Evolutionary conservation across 2,329 filamentous ascomycete species (phyloP).

Genomic region (Hirsutella minnesotensis): DNA sequence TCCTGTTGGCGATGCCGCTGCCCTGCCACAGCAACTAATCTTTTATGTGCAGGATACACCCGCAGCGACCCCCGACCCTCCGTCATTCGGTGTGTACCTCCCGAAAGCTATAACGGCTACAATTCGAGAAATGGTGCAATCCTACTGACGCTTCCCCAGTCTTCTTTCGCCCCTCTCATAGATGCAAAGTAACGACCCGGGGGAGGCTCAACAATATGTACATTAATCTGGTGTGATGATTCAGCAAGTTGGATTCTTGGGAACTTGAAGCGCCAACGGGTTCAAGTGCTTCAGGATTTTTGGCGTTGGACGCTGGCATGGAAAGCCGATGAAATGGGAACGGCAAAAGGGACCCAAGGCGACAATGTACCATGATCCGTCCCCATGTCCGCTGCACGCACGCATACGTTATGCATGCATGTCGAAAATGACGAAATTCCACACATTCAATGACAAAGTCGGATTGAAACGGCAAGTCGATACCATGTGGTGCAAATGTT

Average conservation of each 20-base stretch:
- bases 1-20: neutral
- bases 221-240: neutral
- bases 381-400: too few relatives aligned
- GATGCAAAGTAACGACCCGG: neutral
- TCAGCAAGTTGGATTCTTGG: neutral
- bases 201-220: neutral
- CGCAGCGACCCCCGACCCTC: slow-evolving; percentile 85
- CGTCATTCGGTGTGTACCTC: slow-evolving; percentile 38
- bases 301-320: too few relatives aligned
- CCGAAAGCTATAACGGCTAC: too few relatives aligned
- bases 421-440: slow-evolving; percentile 1
- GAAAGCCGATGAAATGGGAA: too few relatives aligned
- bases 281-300: too few relatives aligned
- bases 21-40: neutral
- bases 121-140: too few relatives aligned
- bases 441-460: neutral
- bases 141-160: slow-evolving; percentile 22
- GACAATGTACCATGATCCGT: too few relatives aligned
- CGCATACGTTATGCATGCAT: neutral
- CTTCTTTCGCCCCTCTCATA: slow-evolving; percentile 55
- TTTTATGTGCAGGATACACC: slow-evolving; percentile 68
- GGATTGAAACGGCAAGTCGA: too few relatives aligned
- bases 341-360: too few relatives aligned
- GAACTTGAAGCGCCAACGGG: neutral
- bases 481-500: too few relatives aligned